Base-by-base conservation (phyloP, 352 stramenopile species). In the Globisporangium cylindrosporum region DNA sequence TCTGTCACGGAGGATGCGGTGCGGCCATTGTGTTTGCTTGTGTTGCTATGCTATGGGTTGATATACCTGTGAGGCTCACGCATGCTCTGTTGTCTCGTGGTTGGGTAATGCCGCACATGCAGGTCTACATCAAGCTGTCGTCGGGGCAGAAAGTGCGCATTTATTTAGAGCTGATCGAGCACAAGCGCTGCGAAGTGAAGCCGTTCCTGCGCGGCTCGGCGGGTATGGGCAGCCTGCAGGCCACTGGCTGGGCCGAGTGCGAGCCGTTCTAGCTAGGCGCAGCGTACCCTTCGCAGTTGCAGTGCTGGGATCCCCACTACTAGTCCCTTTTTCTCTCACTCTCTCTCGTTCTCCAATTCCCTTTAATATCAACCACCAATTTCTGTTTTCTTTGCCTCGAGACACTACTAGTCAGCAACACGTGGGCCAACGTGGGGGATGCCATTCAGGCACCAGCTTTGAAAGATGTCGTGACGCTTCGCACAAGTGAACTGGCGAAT, bases 1-100 rank as follows among this genome's bases (percentile, higher is more conserved):
- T 92, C 87, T 24, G 79, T 95, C 34, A 84, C 79, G 3, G 73
- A 88, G 66, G 78, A 92, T 62, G 85, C 83, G n/a, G 80, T 89
- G 68, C 59, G 73, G 60, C 14, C 15, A 34, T 34, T 57, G 18
- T 36, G 3, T 4, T 64, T 54, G 58, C 9, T 14, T 48, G 41
- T n/a, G 4, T 20, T 48, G 41, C 15, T 12, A 14, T 27, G 24
- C 20, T 60, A 1, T 22, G 7, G 64, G 8, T 25, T 48, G 25
- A 49, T 24, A 55, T n/a, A 59, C 14, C 32, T 58, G 58, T 48
- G 10, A 27, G 29, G 57, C 32, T 62, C 9, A 18, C 29, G 1
- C n/a, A 48, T 6, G 3, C 10, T 14, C 4, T 22, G 6, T 27
- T 22, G 8, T 53, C 36, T 43, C 4, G 14, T 43, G 36, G 20